Percentiles rank a stretch among this genome's conserved stretches.
These are phyloP conservation scores for Aspergillus leporis DNA, from an alignment of 495 filamentous ascomycete species.

Conservation along the genomic window DNA sequence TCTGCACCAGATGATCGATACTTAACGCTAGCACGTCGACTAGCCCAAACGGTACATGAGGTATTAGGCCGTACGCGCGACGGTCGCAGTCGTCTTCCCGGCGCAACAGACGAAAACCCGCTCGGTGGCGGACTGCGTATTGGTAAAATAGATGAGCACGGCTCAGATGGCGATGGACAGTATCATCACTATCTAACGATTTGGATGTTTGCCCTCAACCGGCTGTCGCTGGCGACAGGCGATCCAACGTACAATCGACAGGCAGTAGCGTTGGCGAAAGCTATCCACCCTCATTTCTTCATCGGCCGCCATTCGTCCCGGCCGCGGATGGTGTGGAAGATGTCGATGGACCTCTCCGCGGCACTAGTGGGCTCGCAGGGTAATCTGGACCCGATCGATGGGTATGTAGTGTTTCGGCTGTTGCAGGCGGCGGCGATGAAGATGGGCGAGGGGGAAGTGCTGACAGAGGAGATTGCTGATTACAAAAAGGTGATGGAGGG, in stretches of 20 bases:
- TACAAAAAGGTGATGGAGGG: conserved; percentile 57
- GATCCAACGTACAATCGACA: conserved; percentile 53
- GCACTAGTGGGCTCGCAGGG: conserved; percentile 58
- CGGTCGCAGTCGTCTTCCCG: conserved; percentile 46
- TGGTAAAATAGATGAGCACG: conserved; percentile 54
- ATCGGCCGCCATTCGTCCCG: conserved; percentile 29
- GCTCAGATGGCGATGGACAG: conserved; percentile 62
- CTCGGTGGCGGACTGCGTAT: conserved; percentile 63
- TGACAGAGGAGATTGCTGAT: conserved; percentile 56
- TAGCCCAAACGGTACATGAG: conserved; percentile 57
- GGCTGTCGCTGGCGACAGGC: conserved; percentile 52
- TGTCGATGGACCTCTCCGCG: conserved; percentile 51
- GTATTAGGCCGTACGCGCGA: conserved; percentile 58
- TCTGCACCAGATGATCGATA: conserved; percentile 37
- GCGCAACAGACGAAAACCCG: conserved; percentile 55
- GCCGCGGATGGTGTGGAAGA: conserved; percentile 64
- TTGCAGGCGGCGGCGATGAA: conserved; percentile 47
- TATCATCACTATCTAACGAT: conserved; percentile 70
- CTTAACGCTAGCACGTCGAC: conserved; percentile 51
- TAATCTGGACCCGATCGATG: conserved; percentile 62
- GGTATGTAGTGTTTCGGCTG: conserved; percentile 57
- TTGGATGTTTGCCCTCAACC: conserved; percentile 72
- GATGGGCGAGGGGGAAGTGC: conserved; percentile 26
- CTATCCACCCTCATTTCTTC: conserved; percentile 61
- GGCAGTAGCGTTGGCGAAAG: conserved; percentile 57